Base-by-base conservation (phyloP, 495 filamentous ascomycete species). In the Entonaema liquescens region DNA sequence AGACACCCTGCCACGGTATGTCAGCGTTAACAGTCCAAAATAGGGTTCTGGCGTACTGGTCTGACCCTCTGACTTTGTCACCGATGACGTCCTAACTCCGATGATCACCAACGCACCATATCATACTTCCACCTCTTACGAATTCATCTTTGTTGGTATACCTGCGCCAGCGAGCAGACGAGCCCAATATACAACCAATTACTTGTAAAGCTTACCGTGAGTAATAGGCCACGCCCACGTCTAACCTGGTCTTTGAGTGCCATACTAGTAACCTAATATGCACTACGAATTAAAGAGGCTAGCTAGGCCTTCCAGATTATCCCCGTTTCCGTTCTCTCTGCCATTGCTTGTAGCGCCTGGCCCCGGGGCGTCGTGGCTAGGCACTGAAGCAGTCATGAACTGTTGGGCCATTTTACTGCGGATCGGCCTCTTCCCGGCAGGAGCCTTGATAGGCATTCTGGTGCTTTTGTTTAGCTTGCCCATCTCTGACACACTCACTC, bases 401-500 rank as follows among this genome's bases (percentile, higher is more conserved):
- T 86, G 80, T 75, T 88, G 83, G 2, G 83, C 82, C 84, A 88
- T 86, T 77, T 84, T 87, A 62, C 81, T 87, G 21, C 86, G 74
- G 4, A 66, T 62, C 29, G 80, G 69, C 63, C 79, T 78, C 62
- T 79, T 83, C 47, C 47, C 59, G n/a, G 31, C 66, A 47, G 59
- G n/a, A 11, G 36, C 50, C n/a, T 35, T 19, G 21, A 44, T 47
- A 31, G 57, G 59, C 56, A 72, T 44, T 44, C 75, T 78, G 7
- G 77, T 63, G 54, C 78, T 80, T 74, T 85, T 85, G 33, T 59
- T 80, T 15, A 98, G 87, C 79, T 93, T 95, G 38, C 95, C 95
- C 82, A 94, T 91, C 79, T 98, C 95, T 19, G 93, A 91, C 60
- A 99, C 92, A 68, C 93, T 94, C 3, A 97, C 88, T 2, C 95